Evolutionary conservation across 1,139 yeast genomes (phyloP), one percentile per base, ranked within the genome.

Genomic region (Entelexis paramagnoliae): DNA sequence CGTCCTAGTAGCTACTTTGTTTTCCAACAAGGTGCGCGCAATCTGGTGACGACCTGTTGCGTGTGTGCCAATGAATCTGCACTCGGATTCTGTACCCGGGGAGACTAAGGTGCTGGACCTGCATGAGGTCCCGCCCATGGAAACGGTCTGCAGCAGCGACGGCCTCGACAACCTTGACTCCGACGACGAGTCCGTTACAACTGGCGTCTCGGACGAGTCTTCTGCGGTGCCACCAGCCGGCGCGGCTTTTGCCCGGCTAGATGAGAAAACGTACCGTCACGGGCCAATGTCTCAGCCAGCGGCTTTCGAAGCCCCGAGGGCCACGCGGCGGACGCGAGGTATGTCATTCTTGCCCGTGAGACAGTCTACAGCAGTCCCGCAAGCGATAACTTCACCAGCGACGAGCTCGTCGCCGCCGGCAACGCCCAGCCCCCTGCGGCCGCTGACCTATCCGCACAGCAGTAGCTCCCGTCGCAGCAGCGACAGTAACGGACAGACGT

Each of bases 261-360:
- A 10, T 4, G 30, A 28, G 30, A 28, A 28, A 11, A 28, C 30
- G 30, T 2, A 13, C 10, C 11, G 13, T 7, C 11, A 3, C 30
- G 30, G 3, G 30, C 6, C 30, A 10, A 35, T 13, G 20, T 17
- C 39, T 3, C 24, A 6, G 14, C 22, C 5, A 1, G 7, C 24
- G n/a, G 10, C 6, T 6, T 4, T 7, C 10, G 44, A 26, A 2
- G 20, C 32, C 33, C 7, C 35, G 5, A 17, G 28, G 10, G 10
- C 19, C 14, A 26, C 22, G 11, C 39, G 45, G 33, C 48, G 44
- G 10, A 22, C 44, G 43, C 34, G 53, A 5, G 55, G 55, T 8
- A 19, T 52, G 28, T 52, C 55, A 14, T 17, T 52, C 9, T 46
- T 52, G 28, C 53, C 55, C 2, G 48, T 51, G 19, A 19, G 50